Evolutionary conservation across 495 filamentous ascomycete species (phyloP).

Genomic region (Penicillium dipodomyicola): DNA sequence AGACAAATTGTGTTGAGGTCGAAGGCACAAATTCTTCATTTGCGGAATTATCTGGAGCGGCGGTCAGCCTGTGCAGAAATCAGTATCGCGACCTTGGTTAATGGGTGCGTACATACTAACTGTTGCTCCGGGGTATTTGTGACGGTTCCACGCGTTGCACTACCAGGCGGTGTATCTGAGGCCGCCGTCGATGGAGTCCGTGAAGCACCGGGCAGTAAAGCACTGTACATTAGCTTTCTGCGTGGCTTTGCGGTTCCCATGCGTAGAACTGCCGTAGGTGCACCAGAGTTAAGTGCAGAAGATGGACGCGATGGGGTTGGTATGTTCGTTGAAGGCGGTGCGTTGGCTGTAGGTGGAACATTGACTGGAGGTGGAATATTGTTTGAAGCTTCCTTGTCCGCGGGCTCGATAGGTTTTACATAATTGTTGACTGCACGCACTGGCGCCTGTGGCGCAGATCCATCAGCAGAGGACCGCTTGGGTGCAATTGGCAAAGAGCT

Average conservation of each 20-base stretch:
- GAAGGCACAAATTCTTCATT: slow-evolving; percentile 32
- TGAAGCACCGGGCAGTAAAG: slow-evolving; percentile 33
- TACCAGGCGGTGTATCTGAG: slow-evolving; percentile 7
- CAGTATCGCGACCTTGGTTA: slow-evolving; percentile 10
- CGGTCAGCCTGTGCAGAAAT: slow-evolving; percentile 18
- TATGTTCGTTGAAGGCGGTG: not conserved
- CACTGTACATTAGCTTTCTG: slow-evolving; percentile 50
- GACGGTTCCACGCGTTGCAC: slow-evolving; percentile 4
- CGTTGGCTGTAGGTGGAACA: not conserved
- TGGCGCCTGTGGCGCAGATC: not conserved
- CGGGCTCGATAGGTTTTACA: not conserved
- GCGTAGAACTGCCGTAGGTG: slow-evolving; percentile 30
- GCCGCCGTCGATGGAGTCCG: slow-evolving; percentile 13
- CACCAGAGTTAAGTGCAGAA: not conserved
- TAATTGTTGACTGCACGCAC: not conserved
- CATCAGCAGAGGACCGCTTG: too few species aligned
- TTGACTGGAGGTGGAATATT: not conserved
- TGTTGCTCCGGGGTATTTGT: slow-evolving; percentile 17
- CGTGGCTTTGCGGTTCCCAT: slow-evolving; percentile 39
- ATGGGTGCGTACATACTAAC: slow-evolving; percentile 34
- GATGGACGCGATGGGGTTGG: slow-evolving; percentile 8
- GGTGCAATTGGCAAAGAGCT: too few species aligned
- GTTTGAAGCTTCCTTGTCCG: not conserved
- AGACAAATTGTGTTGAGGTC: slow-evolving; percentile 31
- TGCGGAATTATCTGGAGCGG: not conserved